phyloP scores from a whole-genome alignment of 106 monocot species.

The Ottelia alismoides region DNA sequence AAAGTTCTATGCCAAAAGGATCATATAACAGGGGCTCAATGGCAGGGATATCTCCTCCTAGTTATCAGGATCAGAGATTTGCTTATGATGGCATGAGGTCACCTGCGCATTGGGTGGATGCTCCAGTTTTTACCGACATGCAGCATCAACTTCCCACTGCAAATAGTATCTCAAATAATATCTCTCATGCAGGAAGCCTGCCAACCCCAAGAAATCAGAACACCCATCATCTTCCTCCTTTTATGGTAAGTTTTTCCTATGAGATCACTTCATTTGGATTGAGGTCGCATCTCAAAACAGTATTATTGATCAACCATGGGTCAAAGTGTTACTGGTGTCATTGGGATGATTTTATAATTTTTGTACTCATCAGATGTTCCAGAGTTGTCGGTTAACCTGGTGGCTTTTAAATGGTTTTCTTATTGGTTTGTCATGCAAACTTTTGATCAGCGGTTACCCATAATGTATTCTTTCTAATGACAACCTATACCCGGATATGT shows the following conservation, averaged over 20 bases:
- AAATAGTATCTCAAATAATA: slow-evolving; percentile 9
- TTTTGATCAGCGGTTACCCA: too few species aligned
- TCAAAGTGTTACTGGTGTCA: too few species aligned
- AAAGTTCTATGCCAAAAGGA: slow-evolving; percentile 18
- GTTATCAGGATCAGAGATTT: slow-evolving; percentile 46
- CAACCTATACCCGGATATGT: too few species aligned
- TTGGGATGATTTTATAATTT: too few species aligned
- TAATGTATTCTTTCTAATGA: too few species aligned
- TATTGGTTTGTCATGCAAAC: background rate
- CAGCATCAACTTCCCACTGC: slow-evolving; percentile 15
- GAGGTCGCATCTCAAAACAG: too few species aligned
- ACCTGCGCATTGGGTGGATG: slow-evolving; percentile 40
- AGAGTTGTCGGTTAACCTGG: too few species aligned
- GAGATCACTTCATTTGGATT: too few species aligned
- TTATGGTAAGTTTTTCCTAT: slow-evolving; percentile 15
- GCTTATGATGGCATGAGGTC: slow-evolving; percentile 43
- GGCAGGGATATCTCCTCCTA: slow-evolving; percentile 29
- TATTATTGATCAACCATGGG: too few species aligned
- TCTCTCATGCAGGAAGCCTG: slow-evolving; percentile 10
- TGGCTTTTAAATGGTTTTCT: background rate
- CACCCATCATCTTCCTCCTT: slow-evolving; percentile 3
- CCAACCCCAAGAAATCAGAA: slow-evolving; percentile 20
- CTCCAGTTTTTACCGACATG: slow-evolving; percentile 16
- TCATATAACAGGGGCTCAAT: slow-evolving; percentile 24
- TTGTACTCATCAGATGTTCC: too few species aligned